phyloP scores from a whole-genome alignment of 495 filamentous ascomycete species.

The Penicillium antarcticum region DNA sequence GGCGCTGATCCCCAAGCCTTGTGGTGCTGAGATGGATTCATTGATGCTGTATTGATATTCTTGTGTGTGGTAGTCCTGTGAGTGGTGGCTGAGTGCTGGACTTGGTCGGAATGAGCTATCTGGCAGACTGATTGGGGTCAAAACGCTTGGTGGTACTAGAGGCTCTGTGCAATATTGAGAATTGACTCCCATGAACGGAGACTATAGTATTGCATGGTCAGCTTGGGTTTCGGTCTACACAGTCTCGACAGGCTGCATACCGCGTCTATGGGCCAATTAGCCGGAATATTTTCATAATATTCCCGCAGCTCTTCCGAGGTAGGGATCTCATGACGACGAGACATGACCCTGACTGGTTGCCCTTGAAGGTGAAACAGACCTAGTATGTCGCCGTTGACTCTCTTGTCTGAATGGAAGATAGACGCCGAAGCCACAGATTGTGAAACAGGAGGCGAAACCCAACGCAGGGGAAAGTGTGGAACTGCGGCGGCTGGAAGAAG shows the following conservation, averaged over 20 bases:
- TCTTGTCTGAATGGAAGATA: slow-evolving; percentile 1
- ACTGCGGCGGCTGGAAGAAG: background rate
- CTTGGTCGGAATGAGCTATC: slow-evolving; percentile 37
- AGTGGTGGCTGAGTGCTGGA: slow-evolving; percentile 39
- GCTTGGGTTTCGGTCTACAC: slow-evolving; percentile 4
- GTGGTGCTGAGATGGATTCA: slow-evolving; percentile 21
- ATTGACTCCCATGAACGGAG: slow-evolving; percentile 25
- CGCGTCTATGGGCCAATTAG: slow-evolving; percentile 32
- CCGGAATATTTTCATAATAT: slow-evolving; percentile 27
- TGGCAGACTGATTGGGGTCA: slow-evolving; percentile 42
- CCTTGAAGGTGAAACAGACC: slow-evolving; percentile 28
- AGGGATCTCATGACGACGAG: slow-evolving; percentile 16
- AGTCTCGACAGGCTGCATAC: slow-evolving; percentile 23
- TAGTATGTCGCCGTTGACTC: background rate
- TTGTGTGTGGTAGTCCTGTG: slow-evolving; percentile 23
- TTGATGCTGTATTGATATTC: slow-evolving; percentile 35
- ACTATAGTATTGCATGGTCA: slow-evolving; percentile 17
- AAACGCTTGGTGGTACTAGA: slow-evolving; percentile 25
- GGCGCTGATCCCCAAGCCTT: slow-evolving; percentile 40
- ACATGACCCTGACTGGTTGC: slow-evolving; percentile 21
- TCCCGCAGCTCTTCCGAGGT: slow-evolving; percentile 27
- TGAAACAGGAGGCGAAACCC: slow-evolving; percentile 3
- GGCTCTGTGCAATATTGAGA: slow-evolving; percentile 34
- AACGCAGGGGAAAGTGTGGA: background rate
- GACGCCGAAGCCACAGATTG: slow-evolving; percentile 1